Evolutionary conservation across 1,139 yeast species (phyloP).

Genomic region (Candida sanyaensis): DNA sequence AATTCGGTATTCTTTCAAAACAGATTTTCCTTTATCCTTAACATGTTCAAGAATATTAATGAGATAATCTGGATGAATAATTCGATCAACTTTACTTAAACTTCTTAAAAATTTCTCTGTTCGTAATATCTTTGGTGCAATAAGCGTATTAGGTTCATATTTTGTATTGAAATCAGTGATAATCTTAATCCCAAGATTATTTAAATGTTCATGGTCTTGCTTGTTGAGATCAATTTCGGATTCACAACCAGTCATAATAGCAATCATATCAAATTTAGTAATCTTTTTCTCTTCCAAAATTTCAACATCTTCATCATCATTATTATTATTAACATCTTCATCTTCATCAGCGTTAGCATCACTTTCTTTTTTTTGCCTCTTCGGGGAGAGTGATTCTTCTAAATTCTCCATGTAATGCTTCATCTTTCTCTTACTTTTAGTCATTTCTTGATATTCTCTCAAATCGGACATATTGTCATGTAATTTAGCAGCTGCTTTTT

Average conservation of each 20-base stretch:
- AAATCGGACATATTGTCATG: conserved; percentile 69
- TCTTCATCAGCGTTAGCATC: conserved; percentile 2
- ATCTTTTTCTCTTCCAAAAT: conserved; percentile 11
- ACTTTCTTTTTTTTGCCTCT: conserved; percentile 9
- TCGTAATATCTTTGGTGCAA: conserved; percentile 79
- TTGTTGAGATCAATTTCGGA: conserved; percentile 39
- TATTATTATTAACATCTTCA: too few relatives aligned
- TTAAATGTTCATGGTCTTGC: conserved; percentile 29
- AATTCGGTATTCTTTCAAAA: conserved; percentile 23
- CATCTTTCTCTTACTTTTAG: conserved; percentile 43
- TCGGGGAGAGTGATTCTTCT: conserved; percentile 18
- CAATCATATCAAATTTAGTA: conserved; percentile 27
- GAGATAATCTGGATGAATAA: conserved; percentile 52
- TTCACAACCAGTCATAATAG: conserved; percentile 69
- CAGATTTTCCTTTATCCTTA: conserved; percentile 4
- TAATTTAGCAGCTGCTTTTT: conserved; percentile 65
- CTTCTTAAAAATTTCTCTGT: conserved; percentile 79
- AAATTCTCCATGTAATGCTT: conserved; percentile 38
- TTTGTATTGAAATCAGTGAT: conserved; percentile 32
- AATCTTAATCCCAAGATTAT: conserved; percentile 42
- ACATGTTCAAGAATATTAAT: conserved; percentile 36
- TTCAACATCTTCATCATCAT: conserved; percentile 1
- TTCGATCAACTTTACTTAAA: conserved; percentile 33
- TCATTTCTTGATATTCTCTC: conserved; percentile 55
- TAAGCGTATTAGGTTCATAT: conserved; percentile 43